A percentile compares a stretch with the other conserved stretches of the same genome.
Conservation (phyloP, 495 filamentous ascomycete genomes). For the Penicillium odoratum region DNA sequence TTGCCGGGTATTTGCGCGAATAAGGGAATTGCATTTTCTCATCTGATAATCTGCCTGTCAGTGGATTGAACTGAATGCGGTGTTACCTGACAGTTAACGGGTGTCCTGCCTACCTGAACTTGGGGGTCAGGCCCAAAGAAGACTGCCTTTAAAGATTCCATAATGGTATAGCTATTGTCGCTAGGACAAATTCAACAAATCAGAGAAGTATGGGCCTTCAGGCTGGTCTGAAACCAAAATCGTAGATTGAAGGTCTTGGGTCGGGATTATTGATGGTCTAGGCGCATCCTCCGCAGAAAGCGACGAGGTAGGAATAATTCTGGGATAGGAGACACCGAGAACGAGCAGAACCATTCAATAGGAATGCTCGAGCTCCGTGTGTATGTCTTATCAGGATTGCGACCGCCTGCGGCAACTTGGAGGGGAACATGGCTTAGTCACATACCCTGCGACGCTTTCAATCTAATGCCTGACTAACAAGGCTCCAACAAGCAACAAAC, state of each 20-base stretch:
- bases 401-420: conserved; percentile 17
- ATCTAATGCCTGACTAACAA: conserved; percentile 19
- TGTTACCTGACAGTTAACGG: conserved; percentile 1
- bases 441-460: conserved; percentile 15
- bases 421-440: conserved; percentile 21
- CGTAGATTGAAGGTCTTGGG: conserved; percentile 2
- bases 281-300: conserved; percentile 12
- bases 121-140: conserved; percentile 93
- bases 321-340: neutral
- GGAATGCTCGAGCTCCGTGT: conserved; percentile 1
- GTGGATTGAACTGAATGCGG: conserved; percentile 6
- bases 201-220: neutral
- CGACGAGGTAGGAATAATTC: neutral
- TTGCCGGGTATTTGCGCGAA: conserved; percentile 88
- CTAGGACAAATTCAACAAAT: neutral
- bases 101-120: conserved; percentile 65
- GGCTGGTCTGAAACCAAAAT: neutral
- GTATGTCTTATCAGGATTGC: conserved; percentile 20
- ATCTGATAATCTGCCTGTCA: conserved; percentile 53
- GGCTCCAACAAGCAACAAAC: conserved; percentile 27
- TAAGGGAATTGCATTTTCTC: conserved; percentile 91
- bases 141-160: conserved; percentile 84
- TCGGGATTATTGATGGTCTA: conserved; percentile 11
- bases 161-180: conserved; percentile 37
- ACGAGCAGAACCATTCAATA: conserved; percentile 3